phyloP scores from a whole-genome alignment of 164 flowering plant species.

The Euptelea pleiosperma region DNA sequence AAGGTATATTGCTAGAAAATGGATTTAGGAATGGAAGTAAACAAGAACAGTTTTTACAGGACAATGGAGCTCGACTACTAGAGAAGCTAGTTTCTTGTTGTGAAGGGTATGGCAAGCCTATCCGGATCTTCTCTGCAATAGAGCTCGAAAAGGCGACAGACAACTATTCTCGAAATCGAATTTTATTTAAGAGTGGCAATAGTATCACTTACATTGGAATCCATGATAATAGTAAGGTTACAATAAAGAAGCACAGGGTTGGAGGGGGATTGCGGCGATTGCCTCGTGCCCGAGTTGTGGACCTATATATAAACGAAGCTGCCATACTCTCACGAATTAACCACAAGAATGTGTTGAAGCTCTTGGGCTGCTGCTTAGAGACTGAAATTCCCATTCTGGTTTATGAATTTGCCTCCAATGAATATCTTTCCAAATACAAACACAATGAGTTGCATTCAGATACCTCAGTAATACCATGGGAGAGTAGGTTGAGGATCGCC shows the following conservation, averaged over 20 bases:
- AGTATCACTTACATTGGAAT: not conserved
- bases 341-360: conserved; percentile 9
- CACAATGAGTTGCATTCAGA: not conserved
- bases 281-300: too few species aligned
- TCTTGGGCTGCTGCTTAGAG: conserved; percentile 10
- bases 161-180: not conserved
- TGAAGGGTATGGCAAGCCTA: not conserved
- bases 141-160: conserved; percentile 3
- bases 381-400: conserved; percentile 5
- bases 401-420: conserved; percentile 5
- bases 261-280: too few species aligned
- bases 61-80: not conserved
- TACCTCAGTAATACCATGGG: not conserved
- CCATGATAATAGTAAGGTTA: not conserved
- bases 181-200: not conserved
- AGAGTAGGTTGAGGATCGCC: conserved; percentile 3
- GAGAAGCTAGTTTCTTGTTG: not conserved
- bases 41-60: too few species aligned
- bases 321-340: conserved; percentile 2
- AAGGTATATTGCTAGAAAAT: too few species aligned
- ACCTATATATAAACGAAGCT: not conserved
- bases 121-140: conserved; percentile 1
- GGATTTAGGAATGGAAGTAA: too few species aligned
- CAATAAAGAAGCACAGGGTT: not conserved
- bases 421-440: not conserved